These are phyloP conservation scores for Polyporus arcularius DNA, from an alignment of 768 basidiomycete species.

Conservation along the genomic window DNA sequence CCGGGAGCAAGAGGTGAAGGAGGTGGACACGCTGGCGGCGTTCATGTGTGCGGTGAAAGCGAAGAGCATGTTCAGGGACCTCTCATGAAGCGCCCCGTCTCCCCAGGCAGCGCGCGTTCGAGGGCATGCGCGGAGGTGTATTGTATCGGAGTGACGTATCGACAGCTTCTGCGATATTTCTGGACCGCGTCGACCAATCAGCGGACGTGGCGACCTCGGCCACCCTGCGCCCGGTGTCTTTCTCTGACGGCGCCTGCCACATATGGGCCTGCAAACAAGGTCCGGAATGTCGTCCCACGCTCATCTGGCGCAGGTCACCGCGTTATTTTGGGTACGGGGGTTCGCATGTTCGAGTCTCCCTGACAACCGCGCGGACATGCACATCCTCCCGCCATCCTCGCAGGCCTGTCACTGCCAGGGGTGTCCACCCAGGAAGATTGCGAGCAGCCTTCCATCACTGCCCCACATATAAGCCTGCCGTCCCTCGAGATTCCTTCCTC, in stretches of 20 bases:
- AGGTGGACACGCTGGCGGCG: conserved; percentile 78
- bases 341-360: not conserved
- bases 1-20: conserved; percentile 62
- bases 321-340: not conserved
- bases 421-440: not conserved
- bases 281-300: not conserved
- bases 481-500: conserved; percentile 19
- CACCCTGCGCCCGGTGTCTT: not conserved
- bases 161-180: conserved; percentile 9
- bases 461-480: conserved; percentile 21
- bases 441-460: conserved; percentile 2
- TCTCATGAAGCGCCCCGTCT: not conserved
- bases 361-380: conserved; percentile 17
- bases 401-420: not conserved
- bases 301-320: too few relatives aligned
- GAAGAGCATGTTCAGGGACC: conserved; percentile 29
- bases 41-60: conserved; percentile 77
- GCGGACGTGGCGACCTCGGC: conserved; percentile 7
- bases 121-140: not conserved
- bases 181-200: conserved; percentile 13
- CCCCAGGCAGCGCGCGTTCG: not conserved
- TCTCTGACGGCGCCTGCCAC: not conserved
- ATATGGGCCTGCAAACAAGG: not conserved
- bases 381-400: conserved; percentile 1
- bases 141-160: conserved; percentile 11